Evolutionary conservation across 2,329 filamentous ascomycete genomes (phyloP).

Genomic region (Neonectria punicea): DNA sequence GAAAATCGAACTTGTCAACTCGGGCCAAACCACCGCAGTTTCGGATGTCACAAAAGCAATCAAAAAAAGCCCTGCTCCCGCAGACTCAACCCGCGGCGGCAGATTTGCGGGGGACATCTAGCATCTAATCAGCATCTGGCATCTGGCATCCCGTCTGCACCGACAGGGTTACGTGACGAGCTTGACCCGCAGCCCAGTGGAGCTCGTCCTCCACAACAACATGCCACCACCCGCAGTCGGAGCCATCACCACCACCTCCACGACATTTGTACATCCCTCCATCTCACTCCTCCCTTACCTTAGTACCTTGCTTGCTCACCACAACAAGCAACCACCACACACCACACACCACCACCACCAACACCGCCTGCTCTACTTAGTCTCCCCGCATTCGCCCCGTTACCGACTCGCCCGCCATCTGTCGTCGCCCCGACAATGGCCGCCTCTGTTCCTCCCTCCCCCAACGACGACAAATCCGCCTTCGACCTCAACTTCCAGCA

Average conservation of each 20-base stretch:
- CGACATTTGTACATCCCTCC: slow-evolving; percentile 4
- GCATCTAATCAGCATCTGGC: background rate
- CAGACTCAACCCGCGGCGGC: background rate
- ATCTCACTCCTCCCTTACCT: background rate
- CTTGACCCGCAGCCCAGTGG: slow-evolving; percentile 39
- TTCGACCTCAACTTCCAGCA: slow-evolving; percentile 74
- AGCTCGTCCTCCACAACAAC: slow-evolving; percentile 36
- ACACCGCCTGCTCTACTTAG: background rate
- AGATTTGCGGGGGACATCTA: slow-evolving; percentile 14
- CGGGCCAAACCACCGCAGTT: background rate
- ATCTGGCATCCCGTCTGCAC: slow-evolving; percentile 16
- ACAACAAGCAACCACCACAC: too few species aligned
- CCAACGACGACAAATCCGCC: slow-evolving; percentile 56
- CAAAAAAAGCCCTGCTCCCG: background rate
- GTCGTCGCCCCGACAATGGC: slow-evolving; percentile 38
- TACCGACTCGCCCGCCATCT: background rate
- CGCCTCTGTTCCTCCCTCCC: slow-evolving; percentile 48
- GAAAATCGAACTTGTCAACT: background rate
- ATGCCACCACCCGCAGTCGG: slow-evolving; percentile 33
- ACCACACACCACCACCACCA: background rate
- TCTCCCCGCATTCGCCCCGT: background rate
- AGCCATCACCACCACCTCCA: slow-evolving; percentile 25
- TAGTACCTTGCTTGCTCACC: too few species aligned
- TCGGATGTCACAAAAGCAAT: background rate
- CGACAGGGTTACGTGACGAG: slow-evolving; percentile 22